phyloP scores from a whole-genome alignment of 305 asterid genomes.

The Fraxinus dipetala region DNA sequence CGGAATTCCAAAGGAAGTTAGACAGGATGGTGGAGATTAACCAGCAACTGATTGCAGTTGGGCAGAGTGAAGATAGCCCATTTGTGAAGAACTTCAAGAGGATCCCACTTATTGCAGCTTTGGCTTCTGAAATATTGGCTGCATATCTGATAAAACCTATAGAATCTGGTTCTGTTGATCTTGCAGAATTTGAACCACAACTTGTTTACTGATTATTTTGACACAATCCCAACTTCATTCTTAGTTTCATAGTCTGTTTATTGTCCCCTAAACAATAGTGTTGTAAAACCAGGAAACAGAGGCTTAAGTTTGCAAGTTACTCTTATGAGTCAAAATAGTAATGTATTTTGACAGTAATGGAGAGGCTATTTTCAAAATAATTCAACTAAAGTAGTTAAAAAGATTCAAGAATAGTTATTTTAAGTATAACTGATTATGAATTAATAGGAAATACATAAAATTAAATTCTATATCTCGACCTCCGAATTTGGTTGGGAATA shows the following conservation, averaged over 20 bases:
- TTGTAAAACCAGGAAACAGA: background rate
- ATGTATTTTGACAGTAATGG: background rate
- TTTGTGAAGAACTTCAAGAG: slow-evolving; percentile 83
- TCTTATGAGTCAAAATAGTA: background rate
- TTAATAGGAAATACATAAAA: background rate
- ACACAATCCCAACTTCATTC: background rate
- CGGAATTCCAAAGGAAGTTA: slow-evolving; percentile 88
- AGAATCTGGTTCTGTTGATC: slow-evolving; percentile 87
- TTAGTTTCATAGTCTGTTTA: background rate
- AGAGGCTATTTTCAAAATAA: background rate
- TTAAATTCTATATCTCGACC: background rate
- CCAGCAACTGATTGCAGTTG: slow-evolving; percentile 54
- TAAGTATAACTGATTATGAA: background rate
- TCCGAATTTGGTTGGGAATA: too few relatives aligned
- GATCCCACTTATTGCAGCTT: slow-evolving; percentile 74
- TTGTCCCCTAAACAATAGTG: background rate
- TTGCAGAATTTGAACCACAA: slow-evolving; percentile 78
- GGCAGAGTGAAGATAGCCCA: slow-evolving; percentile 58
- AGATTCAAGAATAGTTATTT: background rate
- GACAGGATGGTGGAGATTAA: slow-evolving; percentile 88
- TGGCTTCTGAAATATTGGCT: slow-evolving; percentile 78
- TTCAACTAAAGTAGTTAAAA: too few relatives aligned
- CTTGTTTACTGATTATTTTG: slow-evolving; percentile 51
- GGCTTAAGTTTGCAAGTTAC: background rate
- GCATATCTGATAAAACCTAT: slow-evolving; percentile 86